Evolutionary conservation across 2,329 filamentous ascomycete genomes (phyloP), one percentile per base, ranked within the genome.

Genomic region (Aureobasidium zeae): DNA sequence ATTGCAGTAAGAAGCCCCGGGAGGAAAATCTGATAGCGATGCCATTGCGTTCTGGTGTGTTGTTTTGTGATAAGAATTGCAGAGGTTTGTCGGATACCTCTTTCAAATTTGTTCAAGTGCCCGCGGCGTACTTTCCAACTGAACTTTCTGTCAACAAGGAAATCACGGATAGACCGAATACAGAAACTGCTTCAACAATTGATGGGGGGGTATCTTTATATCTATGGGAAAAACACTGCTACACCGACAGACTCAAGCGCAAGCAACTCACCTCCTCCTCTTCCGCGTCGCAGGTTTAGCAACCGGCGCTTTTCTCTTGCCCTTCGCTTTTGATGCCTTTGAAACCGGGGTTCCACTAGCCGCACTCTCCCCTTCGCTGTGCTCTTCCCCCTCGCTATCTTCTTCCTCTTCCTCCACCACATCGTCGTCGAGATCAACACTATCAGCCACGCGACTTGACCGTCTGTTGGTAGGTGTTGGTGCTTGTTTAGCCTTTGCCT

Each of bases 391-490:
- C 11, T 30, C 34, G 21, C 44, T 43, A 2, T 29, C 38, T 19
- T 43, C 38, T 19, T 36, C 45, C 17, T 43, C 45, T 6, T 43
- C 45, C 2, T 47, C 44, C n/a, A 42, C 22, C 4, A 28, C 44
- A 20, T 46, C 22, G 2, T 47, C 37, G 8, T 42, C 45, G 5
- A 32, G 36, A 17, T 41, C 45, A 6, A 47, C 45, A 11, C 45
- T 47, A 13, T 47, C 45, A 15, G 45, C 36, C 25, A 47, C 45
- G 8, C 45, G 25, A 35, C 44, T 46, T n/a, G 44, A 46, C 13
- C 44, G 15, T 19, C 44, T 39, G n/a, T n/a, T n/a, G 19, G 36
- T 10, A 22, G 22, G 31, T 12, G 33, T 15, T 15, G 44, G 29
- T 30, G 42, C 12, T 31, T 37, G 25, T 24, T 19, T 29, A 3